A percentile compares a stretch with the other conserved stretches of the same genome.
Evolutionary conservation across 2,329 filamentous ascomycete species (phyloP).

Genomic region (Penicillium sclerotigenum): DNA sequence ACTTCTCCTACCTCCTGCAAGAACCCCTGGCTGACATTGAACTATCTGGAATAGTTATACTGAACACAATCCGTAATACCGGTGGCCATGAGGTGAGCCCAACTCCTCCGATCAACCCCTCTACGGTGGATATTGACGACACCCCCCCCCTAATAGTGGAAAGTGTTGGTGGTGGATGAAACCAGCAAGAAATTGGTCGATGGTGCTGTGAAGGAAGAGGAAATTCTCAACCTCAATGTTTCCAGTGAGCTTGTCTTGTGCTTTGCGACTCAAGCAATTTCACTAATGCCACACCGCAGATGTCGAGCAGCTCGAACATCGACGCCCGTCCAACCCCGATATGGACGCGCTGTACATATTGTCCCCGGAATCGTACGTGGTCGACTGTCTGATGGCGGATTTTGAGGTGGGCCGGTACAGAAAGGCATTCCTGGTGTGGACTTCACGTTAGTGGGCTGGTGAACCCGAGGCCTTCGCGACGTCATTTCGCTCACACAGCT

Average conservation of each 20-base stretch:
- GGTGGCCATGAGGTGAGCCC: conserved; percentile 71
- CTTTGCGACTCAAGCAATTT: not conserved
- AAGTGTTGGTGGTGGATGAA: conserved; percentile 88
- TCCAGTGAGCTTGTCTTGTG: conserved; percentile 64
- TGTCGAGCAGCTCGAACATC: conserved; percentile 90
- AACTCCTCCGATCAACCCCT: conserved; percentile 23
- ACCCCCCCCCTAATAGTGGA: conserved; percentile 65
- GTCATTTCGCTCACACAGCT: conserved; percentile 20
- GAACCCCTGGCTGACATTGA: conserved; percentile 12
- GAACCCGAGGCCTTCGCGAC: conserved; percentile 1
- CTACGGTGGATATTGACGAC: conserved; percentile 29
- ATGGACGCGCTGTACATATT: conserved; percentile 96
- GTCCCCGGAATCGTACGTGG: conserved; percentile 78
- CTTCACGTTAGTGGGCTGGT: conserved; percentile 52
- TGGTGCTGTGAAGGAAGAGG: conserved; percentile 90
- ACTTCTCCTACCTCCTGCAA: not conserved
- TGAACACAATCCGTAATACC: conserved; percentile 71
- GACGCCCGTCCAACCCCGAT: conserved; percentile 74
- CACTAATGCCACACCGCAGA: conserved; percentile 47
- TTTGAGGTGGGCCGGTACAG: conserved; percentile 81
- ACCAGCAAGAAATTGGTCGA: conserved; percentile 80
- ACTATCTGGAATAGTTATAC: conserved; percentile 56
- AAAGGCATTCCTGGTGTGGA: conserved; percentile 81
- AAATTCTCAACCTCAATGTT: conserved; percentile 94
- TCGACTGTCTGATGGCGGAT: conserved; percentile 91